Base-by-base conservation (phyloP, 2,329 filamentous ascomycete genomes). In the Trichoderma koningiopsis region DNA sequence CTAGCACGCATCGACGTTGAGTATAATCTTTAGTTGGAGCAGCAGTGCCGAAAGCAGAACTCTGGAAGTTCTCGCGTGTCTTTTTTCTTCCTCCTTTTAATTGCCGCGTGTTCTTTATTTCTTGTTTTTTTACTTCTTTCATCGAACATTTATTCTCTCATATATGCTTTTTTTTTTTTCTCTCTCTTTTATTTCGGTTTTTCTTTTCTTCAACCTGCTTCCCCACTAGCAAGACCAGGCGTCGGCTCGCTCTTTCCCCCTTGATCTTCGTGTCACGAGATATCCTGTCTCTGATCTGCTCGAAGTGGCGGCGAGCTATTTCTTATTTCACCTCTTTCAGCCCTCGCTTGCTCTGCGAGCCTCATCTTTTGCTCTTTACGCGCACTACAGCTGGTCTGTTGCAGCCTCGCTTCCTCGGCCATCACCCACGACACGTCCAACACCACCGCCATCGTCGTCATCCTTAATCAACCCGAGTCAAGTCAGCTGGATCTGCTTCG, bases 51-150 rank as follows among this genome's bases (percentile, higher is more conserved):
- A 31, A 67, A 67, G 64, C 64, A 67, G 64, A 59, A 27, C 65
- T 68, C 65, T 68, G 65, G 65, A 60, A 68, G 65, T 68, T 68
- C 47, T 53, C 60, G 56, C 27, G 49, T 24, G 49, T 68, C 33
- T 16, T 64, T 55, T 61, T 43, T 33, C 22, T 55, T 35, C 43
- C 40, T 56, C 13, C 40, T 37, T n/a, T 52, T n/a, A 16, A 33
- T 35, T 33, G 14, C 22, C 35, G 52, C 27, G 7, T 31, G 52
- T 62, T 6, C 24, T 33, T 2, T 33, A 8, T 8, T 27, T 22
- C n/a, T 29, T 19, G 29, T 57, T 31, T 52, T 33, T 33, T 37
- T 6, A 2, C 7, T 19, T 56, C 29, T 19, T 37, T 49, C 52
- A 37, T n/a, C 13, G 3, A 8, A 52, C 24, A 37, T 33, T 7